A percentile compares a stretch with the other conserved stretches of the same genome.
phyloP scores from a whole-genome alignment of 1,284 basidiomycete genomes.

The Cryptococcus sp. region DNA sequence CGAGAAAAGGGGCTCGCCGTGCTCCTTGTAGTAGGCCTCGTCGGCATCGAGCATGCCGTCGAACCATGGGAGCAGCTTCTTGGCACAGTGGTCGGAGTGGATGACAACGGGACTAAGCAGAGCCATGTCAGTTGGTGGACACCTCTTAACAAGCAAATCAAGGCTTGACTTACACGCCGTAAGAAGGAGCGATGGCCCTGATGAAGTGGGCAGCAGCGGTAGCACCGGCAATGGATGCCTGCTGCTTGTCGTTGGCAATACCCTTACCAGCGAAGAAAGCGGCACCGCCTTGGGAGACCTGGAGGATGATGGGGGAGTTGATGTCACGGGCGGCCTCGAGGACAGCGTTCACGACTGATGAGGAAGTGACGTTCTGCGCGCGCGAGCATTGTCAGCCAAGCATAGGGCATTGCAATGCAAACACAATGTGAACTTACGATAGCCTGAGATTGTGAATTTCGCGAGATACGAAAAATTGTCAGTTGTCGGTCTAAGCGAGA shows the following conservation, averaged over 20 bases:
- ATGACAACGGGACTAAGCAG: conserved; percentile 81
- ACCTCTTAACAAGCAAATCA: not conserved
- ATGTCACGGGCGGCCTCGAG: conserved; percentile 88
- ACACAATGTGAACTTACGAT: conserved; percentile 1
- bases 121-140: not conserved
- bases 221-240: conserved; percentile 93
- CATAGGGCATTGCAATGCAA: not conserved
- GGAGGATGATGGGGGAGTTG: conserved; percentile 97
- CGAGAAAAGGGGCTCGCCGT: conserved; percentile 92
- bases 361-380: conserved; percentile 73
- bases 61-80: conserved; percentile 99
- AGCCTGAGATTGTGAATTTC: conserved; percentile 1
- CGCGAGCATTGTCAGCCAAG: not conserved
- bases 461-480: not conserved
- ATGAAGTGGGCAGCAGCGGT: conserved; percentile 91
- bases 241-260: conserved; percentile 84
- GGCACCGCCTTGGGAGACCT: conserved; percentile 94
- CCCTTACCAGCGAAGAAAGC: conserved; percentile 98
- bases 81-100: conserved; percentile 98
- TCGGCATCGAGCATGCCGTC: conserved; percentile 98
- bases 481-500: not conserved
- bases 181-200: conserved; percentile 81
- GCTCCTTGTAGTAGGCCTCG: conserved; percentile 86
- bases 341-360: conserved; percentile 80
- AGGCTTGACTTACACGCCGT: conserved; percentile 73